Base-by-base conservation (phyloP, 2,329 filamentous ascomycete species). In the Xylaria multiplex region DNA sequence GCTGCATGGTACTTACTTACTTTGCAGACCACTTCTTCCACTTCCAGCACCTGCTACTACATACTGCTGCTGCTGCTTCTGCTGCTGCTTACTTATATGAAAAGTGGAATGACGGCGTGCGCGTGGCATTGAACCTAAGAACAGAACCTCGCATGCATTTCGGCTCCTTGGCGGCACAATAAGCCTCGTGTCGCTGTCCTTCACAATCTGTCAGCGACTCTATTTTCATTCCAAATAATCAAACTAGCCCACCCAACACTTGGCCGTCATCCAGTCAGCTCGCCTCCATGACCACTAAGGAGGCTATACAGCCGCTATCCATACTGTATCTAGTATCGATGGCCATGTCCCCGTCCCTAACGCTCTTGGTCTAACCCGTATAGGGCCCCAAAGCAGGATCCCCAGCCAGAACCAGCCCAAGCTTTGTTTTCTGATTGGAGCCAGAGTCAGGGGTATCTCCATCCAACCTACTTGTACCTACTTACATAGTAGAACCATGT, bases 181-280 rank as follows among this genome's bases (percentile, higher is more conserved):
- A 65, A 69, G 62, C 59, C 65, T 68, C 68, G 68, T 62, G 59
- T 59, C 45, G 62, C 45, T 16, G 46, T 22, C 43, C 60, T 58
- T 57, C 59, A 45, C 7, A 56, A 64, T 68, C 56, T 68, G 63
- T 70, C 68, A 70, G 59, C 68, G 37, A 68, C 35, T 40, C n/a
- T 22, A n/a, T 42, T 55, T 37, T 40, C 66, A 68, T 70, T 70
- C 68, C 66, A 70, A 70, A 70, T 70, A 27, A 63, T 48, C 49
- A 58, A 50, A 46, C 52, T 19, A 65, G 40, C 54, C 65, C 65
- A 65, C 65, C 46, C 42, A 40, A 60, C 56, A 49, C 58, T 32
- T 50, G 58, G 54, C 61, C 59, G 42, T 43, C 64, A 55, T 63
- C 66, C 64, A 69, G 64, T 67, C 61, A 69, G 67, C 59, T 62